phyloP scores from a whole-genome alignment of 2,329 filamentous ascomycete species.

The Onygenales sp. region DNA sequence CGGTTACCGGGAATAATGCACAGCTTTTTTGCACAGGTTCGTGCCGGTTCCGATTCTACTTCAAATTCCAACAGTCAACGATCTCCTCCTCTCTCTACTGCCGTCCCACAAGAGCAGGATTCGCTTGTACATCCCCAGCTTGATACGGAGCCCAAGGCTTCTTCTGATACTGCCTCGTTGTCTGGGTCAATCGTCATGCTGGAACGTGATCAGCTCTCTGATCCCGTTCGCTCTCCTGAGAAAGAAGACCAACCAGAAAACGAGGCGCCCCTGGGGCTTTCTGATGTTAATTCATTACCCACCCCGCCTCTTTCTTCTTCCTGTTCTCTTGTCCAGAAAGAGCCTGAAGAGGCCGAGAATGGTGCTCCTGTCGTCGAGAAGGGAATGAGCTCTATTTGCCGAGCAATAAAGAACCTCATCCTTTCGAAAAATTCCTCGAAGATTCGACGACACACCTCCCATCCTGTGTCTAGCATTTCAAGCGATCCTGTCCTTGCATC shows the following conservation, averaged over 20 bases:
- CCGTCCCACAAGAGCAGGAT: conserved; percentile 17
- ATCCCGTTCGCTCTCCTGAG: conserved; percentile 19
- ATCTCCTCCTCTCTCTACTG: conserved; percentile 17
- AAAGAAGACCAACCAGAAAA: conserved; percentile 15
- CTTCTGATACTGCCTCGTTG: conserved; percentile 22
- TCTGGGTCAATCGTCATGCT: conserved; percentile 34
- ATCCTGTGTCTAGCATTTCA: conserved; percentile 52
- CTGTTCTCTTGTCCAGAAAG: conserved; percentile 34
- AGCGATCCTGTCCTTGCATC: conserved; percentile 56
- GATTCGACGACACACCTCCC: conserved; percentile 35
- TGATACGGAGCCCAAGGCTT: conserved; percentile 17
- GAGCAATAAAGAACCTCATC: conserved; percentile 37
- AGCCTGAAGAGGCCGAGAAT: conserved; percentile 32
- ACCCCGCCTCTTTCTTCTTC: conserved; percentile 36
- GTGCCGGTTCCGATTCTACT: conserved; percentile 72
- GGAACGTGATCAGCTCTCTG: conserved; percentile 26
- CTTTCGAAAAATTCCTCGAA: conserved; percentile 25
- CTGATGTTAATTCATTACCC: conserved; percentile 27
- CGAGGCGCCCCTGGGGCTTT: conserved; percentile 20
- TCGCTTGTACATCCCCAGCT: conserved; percentile 17
- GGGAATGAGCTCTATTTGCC: conserved; percentile 32
- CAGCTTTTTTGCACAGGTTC: conserved; percentile 99
- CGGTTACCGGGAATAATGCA: conserved; percentile 87
- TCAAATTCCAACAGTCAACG: conserved; percentile 34
- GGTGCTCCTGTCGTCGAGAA: conserved; percentile 28